Base-by-base conservation (phyloP, 2,329 filamentous ascomycete genomes). In the Domatiomyces globalis region DNA sequence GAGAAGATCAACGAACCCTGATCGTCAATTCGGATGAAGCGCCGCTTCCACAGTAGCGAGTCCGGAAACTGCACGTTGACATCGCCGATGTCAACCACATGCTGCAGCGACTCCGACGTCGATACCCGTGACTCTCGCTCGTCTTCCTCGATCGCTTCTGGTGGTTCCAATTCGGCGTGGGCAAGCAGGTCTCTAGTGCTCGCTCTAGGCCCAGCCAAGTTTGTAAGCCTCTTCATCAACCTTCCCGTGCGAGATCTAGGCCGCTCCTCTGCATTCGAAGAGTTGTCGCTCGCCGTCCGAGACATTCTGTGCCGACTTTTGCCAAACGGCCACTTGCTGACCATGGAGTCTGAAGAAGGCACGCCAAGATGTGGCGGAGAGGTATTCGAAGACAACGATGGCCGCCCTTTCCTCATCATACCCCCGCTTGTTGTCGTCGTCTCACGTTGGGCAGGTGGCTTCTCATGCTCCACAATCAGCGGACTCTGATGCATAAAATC, bases 1-100 rank as follows among this genome's bases (percentile, higher is more conserved):
- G 83, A 85, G 55, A 98, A 76, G 52, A 94, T 82, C 42, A 98
- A 72, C 67, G 85, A 88, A 17, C 90, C 92, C 54, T 84, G 76
- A 7, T 81, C 80, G 66, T 96, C 89, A 51, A 98, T 79, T 57
- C 84, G 84, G 69, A 95, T 81, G 62, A 84, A 88, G 54, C 92
- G 81, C 50, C 90, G 84, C 72, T 96, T 98, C 92, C 92, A 98
- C 10, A 98, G 76, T 46, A 98, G 75, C 50, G 87, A 94, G 64
- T 96, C 90, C 0, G 92, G 92, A 65, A 98, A 95, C 65, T 98
- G 92, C 9, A 96, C 86, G 62, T 98, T 96, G 56, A 98, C 83
- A 62, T 95, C 87, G 47, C 89, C 87, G 66, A 94, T 77, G 55
- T 84, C 81, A 2, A 86, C 74, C 22, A 83, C 74, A 49, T 81